Conservation (phyloP, 306 rosid genomes). For the Cicer bijugum region DNA sequence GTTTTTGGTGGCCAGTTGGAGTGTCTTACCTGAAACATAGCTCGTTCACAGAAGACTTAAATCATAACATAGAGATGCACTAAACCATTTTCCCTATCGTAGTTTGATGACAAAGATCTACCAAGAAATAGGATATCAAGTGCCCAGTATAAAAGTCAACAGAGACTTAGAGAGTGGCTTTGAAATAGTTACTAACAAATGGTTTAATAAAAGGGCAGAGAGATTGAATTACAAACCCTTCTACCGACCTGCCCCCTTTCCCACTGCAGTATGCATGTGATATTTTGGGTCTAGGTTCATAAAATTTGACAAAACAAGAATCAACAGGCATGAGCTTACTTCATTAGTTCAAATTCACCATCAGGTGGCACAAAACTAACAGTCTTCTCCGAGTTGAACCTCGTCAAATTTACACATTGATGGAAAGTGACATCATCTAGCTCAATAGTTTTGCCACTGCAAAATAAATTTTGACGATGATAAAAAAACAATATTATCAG, state of each 20-base stretch:
- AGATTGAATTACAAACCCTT: constrained; percentile 19
- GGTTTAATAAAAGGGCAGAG: constrained; percentile 8
- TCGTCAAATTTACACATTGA: constrained; percentile 94
- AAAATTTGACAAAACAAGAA: constrained; percentile 26
- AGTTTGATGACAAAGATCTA: constrained; percentile 13
- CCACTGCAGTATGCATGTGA: constrained; percentile 15
- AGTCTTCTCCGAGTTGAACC: constrained; percentile 92
- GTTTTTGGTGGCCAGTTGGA: constrained; percentile 5
- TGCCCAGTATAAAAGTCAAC: constrained; percentile 27
- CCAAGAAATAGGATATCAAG: constrained; percentile 19
- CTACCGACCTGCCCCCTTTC: background rate
- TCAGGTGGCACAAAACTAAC: constrained; percentile 98
- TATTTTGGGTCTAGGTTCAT: constrained; percentile 10
- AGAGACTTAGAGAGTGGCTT: background rate
- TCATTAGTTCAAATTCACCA: constrained; percentile 96
- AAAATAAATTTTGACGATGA: constrained; percentile 37
- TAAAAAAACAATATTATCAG: background rate
- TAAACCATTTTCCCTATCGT: constrained; percentile 1
- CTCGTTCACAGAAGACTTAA: constrained; percentile 23
- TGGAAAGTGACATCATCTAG: constrained; percentile 96
- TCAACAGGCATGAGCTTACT: constrained; percentile 57
- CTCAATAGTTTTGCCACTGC: constrained; percentile 95
- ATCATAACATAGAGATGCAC: constrained; percentile 29
- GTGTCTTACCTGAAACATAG: constrained; percentile 1
- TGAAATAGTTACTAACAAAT: constrained; percentile 13